Evolutionary conservation across 148 eudicot genomes (phyloP).

Genomic region (Vaccinium corymbosum): DNA sequence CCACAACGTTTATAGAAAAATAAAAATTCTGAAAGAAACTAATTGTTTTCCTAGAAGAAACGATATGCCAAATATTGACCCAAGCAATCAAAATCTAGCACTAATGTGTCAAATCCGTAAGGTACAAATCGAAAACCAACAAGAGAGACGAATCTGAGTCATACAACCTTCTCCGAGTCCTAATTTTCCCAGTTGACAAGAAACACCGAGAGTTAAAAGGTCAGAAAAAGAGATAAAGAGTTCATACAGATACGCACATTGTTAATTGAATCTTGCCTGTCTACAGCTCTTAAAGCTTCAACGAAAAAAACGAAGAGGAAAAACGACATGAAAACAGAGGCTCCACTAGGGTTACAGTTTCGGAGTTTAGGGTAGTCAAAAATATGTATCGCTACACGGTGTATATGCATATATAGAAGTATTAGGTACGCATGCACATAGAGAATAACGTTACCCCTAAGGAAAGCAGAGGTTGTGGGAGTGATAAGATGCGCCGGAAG

Average conservation of each 20-base stretch:
- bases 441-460: not conserved
- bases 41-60: not conserved
- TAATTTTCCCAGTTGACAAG: not conserved
- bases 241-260: not conserved
- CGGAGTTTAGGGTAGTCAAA: not conserved
- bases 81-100: not conserved
- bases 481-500: constrained; percentile 4
- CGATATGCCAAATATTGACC: not conserved
- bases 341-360: constrained; percentile 14
- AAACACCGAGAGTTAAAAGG: not conserved
- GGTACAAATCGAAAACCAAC: not conserved
- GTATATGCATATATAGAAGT: not conserved
- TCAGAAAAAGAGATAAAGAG: not conserved
- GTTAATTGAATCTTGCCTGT: constrained; percentile 14
- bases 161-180: not conserved
- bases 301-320: not conserved
- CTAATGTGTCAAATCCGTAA: not conserved
- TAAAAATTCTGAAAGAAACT: not conserved
- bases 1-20: not conserved
- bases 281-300: constrained; percentile 9
- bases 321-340: not conserved
- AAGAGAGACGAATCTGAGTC: not conserved
- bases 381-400: not conserved
- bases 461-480: not conserved
- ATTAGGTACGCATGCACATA: not conserved